Base-by-base conservation (phyloP, 768 basidiomycete genomes). In the Panellus pusillus region DNA sequence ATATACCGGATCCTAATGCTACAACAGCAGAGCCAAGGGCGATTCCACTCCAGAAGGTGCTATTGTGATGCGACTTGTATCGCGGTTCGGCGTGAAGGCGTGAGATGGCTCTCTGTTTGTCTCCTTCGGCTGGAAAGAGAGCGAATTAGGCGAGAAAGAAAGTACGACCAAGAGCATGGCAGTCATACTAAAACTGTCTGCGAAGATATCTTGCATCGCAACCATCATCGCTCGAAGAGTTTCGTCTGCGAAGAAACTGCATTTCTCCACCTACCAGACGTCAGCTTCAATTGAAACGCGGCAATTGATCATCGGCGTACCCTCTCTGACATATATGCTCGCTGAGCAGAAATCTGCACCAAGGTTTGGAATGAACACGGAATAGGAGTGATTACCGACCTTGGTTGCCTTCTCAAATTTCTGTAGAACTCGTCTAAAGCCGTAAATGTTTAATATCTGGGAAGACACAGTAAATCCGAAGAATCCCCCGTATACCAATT, bases 391-490 rank as follows among this genome's bases (percentile, higher is more conserved):
- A 17, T 9, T 17, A 38, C 68, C n/a, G 61, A 87, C 86, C 68
- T 79, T 83, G 12, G 92, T 87, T 4, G 79, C 70, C 65, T 91
- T 94, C 65, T 88, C 89, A 57, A 90, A 93, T 67, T 93, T 93
- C 69, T 88, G 91, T 50, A 93, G 67, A 0, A 84, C 86, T 64
- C 93, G 91, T 31, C 89, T 76, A 66, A 97, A 93, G 2, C 96
- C 97, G 2, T 91, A 89, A 13, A 93, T 71, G 66, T 99, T 98
- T 40, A 98, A 70, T 38, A 89, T 82, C 87, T 92, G 56, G 1
- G 2, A 27, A 8, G 18, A 40, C 6, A 9, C 9, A 19, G 39
- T 15, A 14, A 27, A 38, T 37, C 20, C 19, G 3, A 11, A 29
- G 29, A 39, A 40, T 20, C 13, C 4, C 9, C 35, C 24, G 48